phyloP scores from a whole-genome alignment of 768 basidiomycete species.

The Megacollybia marginata region DNA sequence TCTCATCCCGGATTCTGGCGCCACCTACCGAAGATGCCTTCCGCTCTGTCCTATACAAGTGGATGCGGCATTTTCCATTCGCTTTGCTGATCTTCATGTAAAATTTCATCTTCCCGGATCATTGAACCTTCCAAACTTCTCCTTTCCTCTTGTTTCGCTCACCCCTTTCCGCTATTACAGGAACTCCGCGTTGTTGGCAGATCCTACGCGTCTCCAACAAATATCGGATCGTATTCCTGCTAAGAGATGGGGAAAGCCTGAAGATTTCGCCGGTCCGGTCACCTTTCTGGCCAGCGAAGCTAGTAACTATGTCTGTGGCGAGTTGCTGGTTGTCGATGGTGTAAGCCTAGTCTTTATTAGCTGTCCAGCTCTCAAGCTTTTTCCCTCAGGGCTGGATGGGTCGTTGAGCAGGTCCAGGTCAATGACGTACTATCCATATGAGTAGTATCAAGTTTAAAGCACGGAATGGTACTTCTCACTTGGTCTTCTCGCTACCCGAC shows the following conservation, averaged over 20 bases:
- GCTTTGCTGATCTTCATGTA: too few relatives aligned
- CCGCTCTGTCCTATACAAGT: too few relatives aligned
- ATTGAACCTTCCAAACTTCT: neutral
- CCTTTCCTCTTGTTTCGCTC: neutral
- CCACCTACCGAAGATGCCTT: too few relatives aligned
- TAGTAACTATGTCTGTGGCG: conserved; percentile 68
- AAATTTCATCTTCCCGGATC: conserved; percentile 12
- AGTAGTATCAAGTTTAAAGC: too few relatives aligned
- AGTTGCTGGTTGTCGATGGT: conserved; percentile 65
- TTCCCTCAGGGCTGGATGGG: conserved; percentile 54
- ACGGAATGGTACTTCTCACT: too few relatives aligned
- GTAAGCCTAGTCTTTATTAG: conserved; percentile 25
- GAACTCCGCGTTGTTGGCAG: conserved; percentile 31
- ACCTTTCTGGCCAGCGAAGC: conserved; percentile 66
- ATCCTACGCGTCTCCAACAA: conserved; percentile 60
- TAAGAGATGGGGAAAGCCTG: conserved; percentile 62
- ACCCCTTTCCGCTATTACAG: conserved; percentile 6
- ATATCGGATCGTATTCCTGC: conserved; percentile 72
- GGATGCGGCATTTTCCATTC: too few relatives aligned
- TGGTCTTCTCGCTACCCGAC: too few relatives aligned
- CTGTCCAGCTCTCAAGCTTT: neutral
- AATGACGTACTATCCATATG: too few relatives aligned
- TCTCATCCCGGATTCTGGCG: neutral
- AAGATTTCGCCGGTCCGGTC: conserved; percentile 67
- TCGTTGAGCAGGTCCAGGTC: conserved; percentile 14